These are phyloP conservation scores for Chenopodium album DNA, from an alignment of 148 eudicot genomes.

Conservation along the genomic window DNA sequence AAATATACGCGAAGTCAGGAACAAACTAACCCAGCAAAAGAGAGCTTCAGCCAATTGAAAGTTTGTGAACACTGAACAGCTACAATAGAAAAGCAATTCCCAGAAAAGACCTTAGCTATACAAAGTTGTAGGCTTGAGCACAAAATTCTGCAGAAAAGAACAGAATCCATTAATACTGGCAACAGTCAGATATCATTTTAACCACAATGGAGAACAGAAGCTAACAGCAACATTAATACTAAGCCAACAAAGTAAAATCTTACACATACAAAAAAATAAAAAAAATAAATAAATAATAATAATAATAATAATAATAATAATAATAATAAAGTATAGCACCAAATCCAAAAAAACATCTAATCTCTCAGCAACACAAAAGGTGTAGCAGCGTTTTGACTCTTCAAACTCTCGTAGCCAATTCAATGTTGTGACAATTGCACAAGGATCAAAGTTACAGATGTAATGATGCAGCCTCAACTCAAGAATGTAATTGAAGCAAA, in stretches of 20 bases:
- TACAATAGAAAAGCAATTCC: background rate
- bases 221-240: background rate
- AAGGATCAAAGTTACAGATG: background rate
- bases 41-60: slow-evolving; percentile 12
- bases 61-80: slow-evolving; percentile 3
- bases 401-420: background rate
- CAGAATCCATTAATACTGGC: background rate
- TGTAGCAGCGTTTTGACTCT: background rate
- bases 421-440: background rate
- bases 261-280: background rate
- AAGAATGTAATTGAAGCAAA: background rate
- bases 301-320: background rate
- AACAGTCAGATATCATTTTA: background rate
- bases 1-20: slow-evolving; percentile 13
- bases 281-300: too few relatives aligned
- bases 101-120: slow-evolving; percentile 8
- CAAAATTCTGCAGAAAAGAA: slow-evolving; percentile 12
- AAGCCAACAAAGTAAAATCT: background rate
- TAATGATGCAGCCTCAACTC: background rate
- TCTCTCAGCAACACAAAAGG: background rate
- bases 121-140: slow-evolving; percentile 4
- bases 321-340: background rate
- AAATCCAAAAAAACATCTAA: background rate
- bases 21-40: slow-evolving; percentile 25
- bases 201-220: background rate